A percentile compares a stretch with the other conserved stretches of the same genome.
Conservation (phyloP, 768 basidiomycete genomes). For the Trametes punicea region DNA sequence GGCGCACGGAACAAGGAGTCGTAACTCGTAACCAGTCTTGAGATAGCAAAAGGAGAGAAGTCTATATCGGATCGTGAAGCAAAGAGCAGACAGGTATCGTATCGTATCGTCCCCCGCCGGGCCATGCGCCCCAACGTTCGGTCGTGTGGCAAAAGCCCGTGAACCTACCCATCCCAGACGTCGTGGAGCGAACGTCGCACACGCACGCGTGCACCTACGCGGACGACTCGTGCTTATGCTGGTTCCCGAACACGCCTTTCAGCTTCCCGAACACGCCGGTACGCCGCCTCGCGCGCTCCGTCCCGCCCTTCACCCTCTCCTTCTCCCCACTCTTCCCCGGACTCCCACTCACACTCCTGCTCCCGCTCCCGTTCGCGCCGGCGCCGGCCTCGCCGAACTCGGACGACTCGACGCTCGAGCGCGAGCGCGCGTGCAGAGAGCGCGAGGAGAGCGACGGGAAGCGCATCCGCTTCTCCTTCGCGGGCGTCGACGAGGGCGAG, state of each 20-base stretch:
- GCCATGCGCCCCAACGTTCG: no score
- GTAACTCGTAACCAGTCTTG: conserved; percentile 11
- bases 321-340: neutral
- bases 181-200: no score
- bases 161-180: neutral
- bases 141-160: no score
- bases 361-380: neutral
- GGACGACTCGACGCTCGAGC: conserved; percentile 16
- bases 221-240: conserved; percentile 10
- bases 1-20: neutral
- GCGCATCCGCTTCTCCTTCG: conserved; percentile 25
- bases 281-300: conserved; percentile 27
- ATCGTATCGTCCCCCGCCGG: neutral
- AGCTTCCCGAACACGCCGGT: conserved; percentile 33
- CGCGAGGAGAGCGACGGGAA: conserved; percentile 30
- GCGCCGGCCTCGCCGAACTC: conserved; percentile 7
- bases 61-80: conserved; percentile 17
- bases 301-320: conserved; percentile 8
- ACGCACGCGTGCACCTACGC: neutral
- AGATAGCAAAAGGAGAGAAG: neutral
- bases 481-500: conserved; percentile 10
- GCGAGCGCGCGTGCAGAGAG: conserved; percentile 18
- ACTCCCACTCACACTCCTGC: conserved; percentile 3
- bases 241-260: conserved; percentile 31
- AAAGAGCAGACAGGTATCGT: neutral